Evolutionary conservation across 768 basidiomycete species (phyloP), one percentile per base, ranked within the genome.

Genomic region (Fistulinella prunicolor): DNA sequence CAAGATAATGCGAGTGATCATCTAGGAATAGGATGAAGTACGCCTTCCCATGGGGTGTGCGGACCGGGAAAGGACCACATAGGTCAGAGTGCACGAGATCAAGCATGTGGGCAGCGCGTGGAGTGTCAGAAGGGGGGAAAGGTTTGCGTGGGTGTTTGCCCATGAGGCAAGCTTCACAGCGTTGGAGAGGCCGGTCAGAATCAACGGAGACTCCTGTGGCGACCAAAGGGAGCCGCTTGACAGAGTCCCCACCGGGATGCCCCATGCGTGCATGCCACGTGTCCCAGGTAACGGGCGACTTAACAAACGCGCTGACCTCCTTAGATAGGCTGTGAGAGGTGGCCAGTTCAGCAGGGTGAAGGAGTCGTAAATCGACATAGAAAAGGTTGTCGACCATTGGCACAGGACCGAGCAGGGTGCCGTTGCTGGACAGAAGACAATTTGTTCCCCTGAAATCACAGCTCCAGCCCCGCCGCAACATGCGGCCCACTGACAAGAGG

Each of bases 81-180:
- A 55, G 43, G 19, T 66, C 61, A n/a, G 61, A 56, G n/a, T 69
- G 67, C 0, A 67, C 40, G 0, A 65, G 48, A 0, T 65, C 57
- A 1, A 63, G 55, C 12, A 63, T 23, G 0, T 44, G 6, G 0
- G 12, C 4, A 0, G 59, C 58, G 5, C 32, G 28, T 0, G 23
- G 12, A 10, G 21, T 19, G 1, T 2, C 2, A 1, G 47, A 56
- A 0, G 40, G 16, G 0, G 17, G 37, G 10, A 43, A 28, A 0
- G 47, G 41, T 1, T 30, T 8, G 5, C 19, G 6, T 2, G 43
- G 45, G 7, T 50, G 45, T 14, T 54, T 54, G 9, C 19, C 40
- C 1, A 47, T 36, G 20, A 52, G 38, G 19, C 50, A 55, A 0
- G 38, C 35, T n/a, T 48, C 29, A 17, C 50, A 52, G 1, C 2